Evolutionary conservation across 129 eudicot genomes (phyloP), one percentile per base, ranked within the genome.

Genomic region (Flaveria trinervia): DNA sequence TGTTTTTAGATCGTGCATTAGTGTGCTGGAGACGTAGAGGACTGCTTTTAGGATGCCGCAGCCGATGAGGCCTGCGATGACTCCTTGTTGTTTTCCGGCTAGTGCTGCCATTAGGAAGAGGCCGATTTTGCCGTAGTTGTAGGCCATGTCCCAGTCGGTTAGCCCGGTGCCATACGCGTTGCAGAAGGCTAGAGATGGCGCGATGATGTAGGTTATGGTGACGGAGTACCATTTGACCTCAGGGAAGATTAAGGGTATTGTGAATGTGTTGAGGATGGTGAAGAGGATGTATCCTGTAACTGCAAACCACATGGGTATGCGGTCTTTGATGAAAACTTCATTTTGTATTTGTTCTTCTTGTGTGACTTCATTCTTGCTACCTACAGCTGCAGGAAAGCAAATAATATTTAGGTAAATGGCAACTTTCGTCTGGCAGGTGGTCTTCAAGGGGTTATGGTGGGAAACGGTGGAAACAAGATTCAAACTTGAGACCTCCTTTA

Each of bases 111-210:
- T 69, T 5, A 78, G 18, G 67, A 92, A 90, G 20, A 92, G 96
- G 0, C 85, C 98, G 28, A 90, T 87, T 82, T 92, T 92, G 1
- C 98, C 89, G 5, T 90, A 92, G 68, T 92, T 92, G 80, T 79
- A 90, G 65, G 96, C 85, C 98, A 92, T 89, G 92, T 89, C 88
- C 59, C 88, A 88, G 65, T 92, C 98, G 2, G 96, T 92, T 39
- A 92, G 55, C 12, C 98, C 98, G 9, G 89, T 78, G 55, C 98
- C 98, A 56, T 90, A 92, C 0, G 98, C 96, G 36, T 90, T 92
- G 79, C 98, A 92, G 84, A 92, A 92, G 81, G 98, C 98, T 73
- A 92, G 45, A 0, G 94, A 72, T 9, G 98, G 98, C 10, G 96
- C 91, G 25, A 90, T 79, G 16, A 90, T 65, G 83, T 92, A 90